Evolutionary conservation across 2,329 filamentous ascomycete species (phyloP).

Genomic region (Rhynchosporium secalis): DNA sequence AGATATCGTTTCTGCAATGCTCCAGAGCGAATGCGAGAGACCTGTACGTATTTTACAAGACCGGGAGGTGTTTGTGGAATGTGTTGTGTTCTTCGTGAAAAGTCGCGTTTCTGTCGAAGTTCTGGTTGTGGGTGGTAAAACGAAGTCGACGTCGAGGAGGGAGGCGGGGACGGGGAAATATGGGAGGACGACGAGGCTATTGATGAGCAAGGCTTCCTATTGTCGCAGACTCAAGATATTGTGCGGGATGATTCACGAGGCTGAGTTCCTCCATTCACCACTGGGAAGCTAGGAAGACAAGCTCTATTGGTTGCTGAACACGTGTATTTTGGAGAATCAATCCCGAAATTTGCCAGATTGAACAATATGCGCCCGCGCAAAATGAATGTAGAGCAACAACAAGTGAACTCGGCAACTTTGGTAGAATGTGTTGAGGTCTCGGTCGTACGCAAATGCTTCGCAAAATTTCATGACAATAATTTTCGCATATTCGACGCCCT

Average conservation of each 20-base stretch:
- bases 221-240: constrained; percentile 6
- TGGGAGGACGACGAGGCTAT: not conserved
- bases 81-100: not conserved
- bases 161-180: not conserved
- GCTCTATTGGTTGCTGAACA: not conserved
- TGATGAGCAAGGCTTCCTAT: constrained; percentile 2
- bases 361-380: too few relatives aligned
- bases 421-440: too few relatives aligned
- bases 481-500: too few relatives aligned
- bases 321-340: not conserved
- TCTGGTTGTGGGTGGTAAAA: not conserved
- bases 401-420: too few relatives aligned
- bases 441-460: too few relatives aligned
- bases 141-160: constrained; percentile 4
- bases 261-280: not conserved
- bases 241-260: constrained; percentile 6
- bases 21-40: constrained; percentile 5
- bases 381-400: too few relatives aligned
- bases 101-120: not conserved
- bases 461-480: too few relatives aligned
- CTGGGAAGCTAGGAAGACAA: too few relatives aligned
- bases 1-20: constrained; percentile 3
- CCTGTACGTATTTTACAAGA: constrained; percentile 2
- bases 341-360: not conserved
- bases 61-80: not conserved